Conservation (phyloP, 2,329 filamentous ascomycete genomes). For the Fusarium haematococcum region DNA sequence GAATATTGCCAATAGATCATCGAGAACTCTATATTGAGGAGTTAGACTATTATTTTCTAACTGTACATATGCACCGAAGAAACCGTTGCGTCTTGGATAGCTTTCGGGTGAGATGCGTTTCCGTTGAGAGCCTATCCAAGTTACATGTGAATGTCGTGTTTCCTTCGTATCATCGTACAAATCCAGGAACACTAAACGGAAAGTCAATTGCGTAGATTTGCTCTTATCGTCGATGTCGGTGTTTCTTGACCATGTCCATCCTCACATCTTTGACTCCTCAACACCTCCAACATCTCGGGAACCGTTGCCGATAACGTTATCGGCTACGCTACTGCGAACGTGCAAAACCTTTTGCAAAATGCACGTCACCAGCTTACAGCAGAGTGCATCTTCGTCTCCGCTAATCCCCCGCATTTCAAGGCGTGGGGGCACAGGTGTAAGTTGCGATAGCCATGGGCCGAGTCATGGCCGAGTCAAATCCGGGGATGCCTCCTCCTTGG, state of each 20-base stretch:
- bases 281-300: not conserved
- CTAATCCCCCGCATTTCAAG: not conserved
- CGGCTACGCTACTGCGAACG: not conserved
- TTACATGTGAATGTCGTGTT: not conserved
- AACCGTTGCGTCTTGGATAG: not conserved
- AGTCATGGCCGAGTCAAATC: constrained; percentile 7
- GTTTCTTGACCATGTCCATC: not conserved
- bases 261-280: not conserved
- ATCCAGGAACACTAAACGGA: not conserved
- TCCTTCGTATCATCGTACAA: not conserved
- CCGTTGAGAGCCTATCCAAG: not conserved
- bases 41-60: not conserved
- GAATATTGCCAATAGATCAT: not conserved
- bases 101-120: not conserved
- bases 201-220: not conserved
- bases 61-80: not conserved
- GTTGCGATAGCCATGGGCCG: not conserved
- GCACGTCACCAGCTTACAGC: not conserved
- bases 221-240: not conserved
- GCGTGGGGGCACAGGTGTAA: not conserved
- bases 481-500: not conserved
- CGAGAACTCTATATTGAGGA: not conserved
- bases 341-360: not conserved
- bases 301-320: not conserved
- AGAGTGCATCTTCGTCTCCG: not conserved